Conservation (phyloP, 164 flowering plant species). For the Saururus chinensis region DNA sequence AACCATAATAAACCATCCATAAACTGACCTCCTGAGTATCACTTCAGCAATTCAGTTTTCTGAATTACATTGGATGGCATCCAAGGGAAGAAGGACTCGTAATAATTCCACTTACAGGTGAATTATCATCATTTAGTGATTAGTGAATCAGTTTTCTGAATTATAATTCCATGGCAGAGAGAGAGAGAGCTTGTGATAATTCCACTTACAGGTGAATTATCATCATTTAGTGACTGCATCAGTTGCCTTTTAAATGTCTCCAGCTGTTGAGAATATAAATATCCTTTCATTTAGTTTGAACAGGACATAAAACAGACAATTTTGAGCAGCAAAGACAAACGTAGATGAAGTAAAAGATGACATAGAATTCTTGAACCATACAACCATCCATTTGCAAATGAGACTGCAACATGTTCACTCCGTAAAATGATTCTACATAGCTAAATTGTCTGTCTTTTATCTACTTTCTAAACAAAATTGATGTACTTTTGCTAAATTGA, state of each 20-base stretch:
- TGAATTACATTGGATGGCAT: background rate
- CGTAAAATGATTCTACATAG: background rate
- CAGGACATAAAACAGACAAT: background rate
- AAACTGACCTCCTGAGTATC: no score
- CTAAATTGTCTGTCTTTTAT: background rate
- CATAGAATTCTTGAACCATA: background rate
- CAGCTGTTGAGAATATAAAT: slow-evolving; percentile 38
- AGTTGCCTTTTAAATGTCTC: slow-evolving; percentile 91
- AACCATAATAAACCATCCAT: no score
- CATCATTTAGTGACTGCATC: slow-evolving; percentile 85
- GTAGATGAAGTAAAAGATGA: background rate
- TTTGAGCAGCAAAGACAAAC: background rate
- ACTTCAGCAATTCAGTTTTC: no score
- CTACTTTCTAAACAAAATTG: background rate
- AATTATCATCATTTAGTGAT: slow-evolving; percentile 67
- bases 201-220: slow-evolving; percentile 52
- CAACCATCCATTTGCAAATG: no score
- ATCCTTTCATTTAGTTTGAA: background rate
- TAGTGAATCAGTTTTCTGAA: background rate
- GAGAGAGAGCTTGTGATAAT: background rate
- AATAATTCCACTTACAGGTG: slow-evolving; percentile 41
- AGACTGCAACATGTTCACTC: no score
- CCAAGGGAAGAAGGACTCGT: background rate
- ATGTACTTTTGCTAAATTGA: no score
- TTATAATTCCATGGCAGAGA: background rate